Evolutionary conservation across 139 green algal species (phyloP), one percentile per base, ranked within the genome.

Genomic region (Coelastrella sp.): DNA sequence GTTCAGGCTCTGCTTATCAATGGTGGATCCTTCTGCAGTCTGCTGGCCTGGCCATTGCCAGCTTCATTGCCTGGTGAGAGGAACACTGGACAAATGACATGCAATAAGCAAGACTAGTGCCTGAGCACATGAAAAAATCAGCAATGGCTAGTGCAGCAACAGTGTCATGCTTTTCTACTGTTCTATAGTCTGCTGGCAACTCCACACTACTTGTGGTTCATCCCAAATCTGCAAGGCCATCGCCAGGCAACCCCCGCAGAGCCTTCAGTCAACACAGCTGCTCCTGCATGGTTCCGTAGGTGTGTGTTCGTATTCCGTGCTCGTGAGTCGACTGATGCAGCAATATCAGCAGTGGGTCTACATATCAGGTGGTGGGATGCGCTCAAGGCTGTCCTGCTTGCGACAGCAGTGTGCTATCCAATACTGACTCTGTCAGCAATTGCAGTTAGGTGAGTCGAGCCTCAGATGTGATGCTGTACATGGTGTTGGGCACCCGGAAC

Each of bases 1-100:
- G 73, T 5, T 23, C 48, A 25, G 73, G 48, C 9, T 67, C 73
- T 34, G 73, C 48, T 27, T 81, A 35, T 53, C 48, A 45, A n/a
- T 67, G 48, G 73, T 67, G 48, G 48, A 81, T 68, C 48, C 73
- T 51, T 13, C 32, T 81, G 30, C 15, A 30, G 3, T 68, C 32
- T 9, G 32, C 73, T 7, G 3, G 45, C 9, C 35, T 81, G 32
- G 73, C 73, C 1, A 35, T 67, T 6, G 73, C 30, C 48, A 51
- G 73, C 73, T 81, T 81, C 73, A 81, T 81, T 23, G 73, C 73
- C 17, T 81, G 73, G 73, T 81, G 48, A 81, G 73, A 13, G 41
- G 19, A 4, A 34, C 6, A 35, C 34, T 57, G 34, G 4, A 30
- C 6, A 34, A 21, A 23, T 6, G 37, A 76, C 15, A 76, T 57